Base-by-base conservation (phyloP, 768 basidiomycete species). In the Tylopilus cervinicoccineus region DNA sequence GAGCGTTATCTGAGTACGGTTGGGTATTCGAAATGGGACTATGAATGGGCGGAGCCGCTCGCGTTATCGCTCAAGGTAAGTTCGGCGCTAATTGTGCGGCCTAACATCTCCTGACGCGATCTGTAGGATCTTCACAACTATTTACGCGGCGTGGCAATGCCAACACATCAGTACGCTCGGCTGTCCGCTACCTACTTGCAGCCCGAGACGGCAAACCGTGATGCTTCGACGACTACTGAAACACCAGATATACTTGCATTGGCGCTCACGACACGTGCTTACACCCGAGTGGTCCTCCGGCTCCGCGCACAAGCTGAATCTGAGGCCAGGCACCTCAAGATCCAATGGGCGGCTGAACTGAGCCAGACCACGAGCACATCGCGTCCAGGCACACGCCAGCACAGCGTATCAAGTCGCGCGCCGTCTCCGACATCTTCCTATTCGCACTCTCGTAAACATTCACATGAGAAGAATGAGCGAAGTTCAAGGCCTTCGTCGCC, bases 291-390 rank as follows among this genome's bases (percentile, higher is more conserved):
- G 5, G 79, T 92, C 1, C 70, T 92, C 22, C 80, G 90, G 14
- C 73, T 93, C 16, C 79, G 90, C 9, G 80, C 80, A 0, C 89
- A 92, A 55, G 90, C 87, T 0, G 90, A 93, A 58, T 81, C 79
- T 66, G 76, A 74, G 43, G 65, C 64, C 10, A 61, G 36, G 43
- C 45, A 52, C 45, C 14, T 64, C 34, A 56, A 57, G 26, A 58
- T 59, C 20, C 32, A 53, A 17, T 36, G 26, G 16, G 36, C 36
- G 3, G 43, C 48, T 11, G 58, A 45, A 32, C 33, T 45, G 13
- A 47, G 5, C 28, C 38, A 45, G 22, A 29, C 10, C 6, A 28
- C 33, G 8, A 52, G 29, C 24, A 2, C 33, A 14, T 51, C 58
- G 2, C 52, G 32, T 26, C 55, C 57, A 45, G 60, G 44, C 48